Base-by-base conservation (phyloP, 257 asterid genomes). In the Rubia yunnanensis region DNA sequence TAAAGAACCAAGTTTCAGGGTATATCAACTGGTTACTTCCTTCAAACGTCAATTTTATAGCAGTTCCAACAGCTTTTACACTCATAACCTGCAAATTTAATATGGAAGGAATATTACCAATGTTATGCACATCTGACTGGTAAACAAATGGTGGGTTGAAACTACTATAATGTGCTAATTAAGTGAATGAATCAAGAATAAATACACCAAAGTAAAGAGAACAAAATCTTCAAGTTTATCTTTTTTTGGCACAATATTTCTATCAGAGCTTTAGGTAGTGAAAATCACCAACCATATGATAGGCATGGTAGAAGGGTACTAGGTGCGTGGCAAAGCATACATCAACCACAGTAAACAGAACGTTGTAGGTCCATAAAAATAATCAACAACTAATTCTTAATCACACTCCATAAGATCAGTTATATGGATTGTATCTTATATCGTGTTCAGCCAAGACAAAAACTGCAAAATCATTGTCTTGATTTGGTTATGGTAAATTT, bases 21-120 rank as follows among this genome's bases (percentile, higher is more conserved):
- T 73, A 91, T 77, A 81, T 59, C 75, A 91, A 70, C 78, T 86
- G 97, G 76, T 88, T 91, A 18, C 77, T 86, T 73, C 97, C 97
- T 81, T 86, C 95, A 57, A 91, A 75, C 22, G 97, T 91, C 82
- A 91, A 76, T 73, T 88, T 88, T 53, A 86, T 72, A 65, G 95
- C 85, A 68, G 92, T 91, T 53, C 92, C 96, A 66, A 91, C 89
- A 60, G 97, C 96, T 81, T 88, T 91, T 52, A 85, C 96, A 73
- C 97, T 88, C 97, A 88, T 83, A 65, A 91, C 97, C 96, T 88
- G 84, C 73, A 80, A 18, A 70, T 49, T 26, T 27, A 68, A 65
- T 63, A 65, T 34, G n/a, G 59, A 36, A 54, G 64, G 2, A 38
- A 48, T 52, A 26, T 11, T 31, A 38, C 22, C 23, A 10, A 23